phyloP scores from a whole-genome alignment of 257 asterid species.

The Salvia miltiorrhiza region DNA sequence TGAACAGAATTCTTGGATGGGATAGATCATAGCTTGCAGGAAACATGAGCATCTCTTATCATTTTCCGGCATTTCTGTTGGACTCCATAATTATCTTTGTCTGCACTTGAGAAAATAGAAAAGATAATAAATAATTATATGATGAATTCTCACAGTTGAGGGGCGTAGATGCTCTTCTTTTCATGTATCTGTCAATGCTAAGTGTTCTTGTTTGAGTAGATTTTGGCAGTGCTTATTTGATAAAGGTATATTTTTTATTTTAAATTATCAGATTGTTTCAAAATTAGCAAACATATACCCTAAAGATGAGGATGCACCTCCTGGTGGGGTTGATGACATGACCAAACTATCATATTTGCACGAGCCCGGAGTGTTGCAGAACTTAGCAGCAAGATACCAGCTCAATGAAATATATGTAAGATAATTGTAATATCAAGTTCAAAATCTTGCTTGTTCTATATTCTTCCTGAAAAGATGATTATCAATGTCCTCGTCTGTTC shows the following conservation, averaged over 20 bases:
- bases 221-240: neutral
- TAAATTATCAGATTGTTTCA: conserved; percentile 42
- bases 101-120: neutral
- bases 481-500: conserved; percentile 20
- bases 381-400: conserved; percentile 81
- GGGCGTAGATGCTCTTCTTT: neutral
- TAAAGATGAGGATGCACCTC: conserved; percentile 91
- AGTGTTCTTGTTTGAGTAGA: neutral
- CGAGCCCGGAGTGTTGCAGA: conserved; percentile 95
- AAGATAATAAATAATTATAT: neutral
- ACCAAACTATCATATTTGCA: conserved; percentile 94
- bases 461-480: conserved; percentile 18
- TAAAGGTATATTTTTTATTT: conserved; percentile 11
- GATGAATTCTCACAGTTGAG: neutral
- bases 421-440: conserved; percentile 20
- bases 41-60: neutral
- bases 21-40: neutral
- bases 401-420: conserved; percentile 92
- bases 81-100: neutral
- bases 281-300: conserved; percentile 64
- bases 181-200: neutral
- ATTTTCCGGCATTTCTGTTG: neutral
- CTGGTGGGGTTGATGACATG: conserved; percentile 98
- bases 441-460: conserved; percentile 1
- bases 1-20: neutral